Base-by-base conservation (phyloP, 73 alveolate genomes). In the Stentor coeruleus region DNA sequence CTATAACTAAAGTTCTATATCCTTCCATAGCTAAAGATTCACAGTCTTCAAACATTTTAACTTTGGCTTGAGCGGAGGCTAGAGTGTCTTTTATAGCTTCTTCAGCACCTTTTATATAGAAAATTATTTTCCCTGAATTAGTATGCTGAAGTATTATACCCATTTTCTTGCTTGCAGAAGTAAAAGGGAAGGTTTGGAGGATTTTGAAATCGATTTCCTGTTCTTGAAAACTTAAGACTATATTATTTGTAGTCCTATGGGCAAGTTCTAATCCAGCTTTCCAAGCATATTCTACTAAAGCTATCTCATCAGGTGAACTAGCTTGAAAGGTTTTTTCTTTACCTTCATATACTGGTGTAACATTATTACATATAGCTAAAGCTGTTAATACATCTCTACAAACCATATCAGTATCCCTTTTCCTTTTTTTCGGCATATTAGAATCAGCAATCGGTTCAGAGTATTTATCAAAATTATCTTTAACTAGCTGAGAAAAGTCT, bases 61-160 rank as follows among this genome's bases (percentile, higher is more conserved):
- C 96, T 81, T 95, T 90, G 76, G 91, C 60, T 35, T 85, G 86
- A 75, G 93, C 93, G 58, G 91, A 26, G 81, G 87, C 89, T 26
- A 91, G 91, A 82, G 88, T 88, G 20, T 76, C 81, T 75, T 91
- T 88, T 98, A 96, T 94, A 3, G 93, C 96, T 14, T 92, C 94
- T 76, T 96, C 99, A 3, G 99, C 98, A 3, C 99, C 99, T 84
- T 96, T 95, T 28, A 95, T 79, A 84, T 95, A 95, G 89, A 95
- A 95, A 11, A 93, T 81, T 31, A 93, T 82, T 84, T 93, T 88
- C 30, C 91, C 89, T 2, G 96, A 87, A 36, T 66, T 84, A 37
- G 60, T 3, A 81, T 91, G 89, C 80, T 86, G 3, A 35, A 96
- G 93, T 41, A 95, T 82, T 60, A 96, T 93, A 6, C 99, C 99